Evolutionary conservation across 371 early-diverging fungal species (phyloP), one percentile per base, ranked within the genome.

Genomic region (Syncephalastrum sp.): DNA sequence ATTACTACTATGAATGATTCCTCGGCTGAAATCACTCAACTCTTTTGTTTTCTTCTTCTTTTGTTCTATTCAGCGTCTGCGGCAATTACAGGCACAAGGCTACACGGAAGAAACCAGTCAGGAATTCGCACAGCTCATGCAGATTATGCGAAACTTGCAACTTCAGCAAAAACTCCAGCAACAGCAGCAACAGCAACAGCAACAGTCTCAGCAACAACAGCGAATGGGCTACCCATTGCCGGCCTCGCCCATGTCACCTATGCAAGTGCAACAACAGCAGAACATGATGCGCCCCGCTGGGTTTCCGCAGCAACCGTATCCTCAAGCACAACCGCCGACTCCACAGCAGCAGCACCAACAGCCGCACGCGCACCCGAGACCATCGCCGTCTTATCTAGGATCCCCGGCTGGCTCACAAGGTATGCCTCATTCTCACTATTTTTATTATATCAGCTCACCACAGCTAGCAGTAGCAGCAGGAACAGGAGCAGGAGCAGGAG

Each of bases 41-140:
- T 2, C 27, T 33, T 10, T 33, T 10, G 38, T 0, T 10, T 33
- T 10, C 12, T 33, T 33, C 2, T 8, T 8, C 12, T 33, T 5
- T 2, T 33, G 2, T 2, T 33, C 38, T 33, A 3, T 16, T 21
- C 29, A 70, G 72, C 54, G 69, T 27, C 67, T 64, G 27, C 43
- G 47, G 21, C 55, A 60, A 53, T 52, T 74, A 48, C 65, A 81
- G 57, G 65, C 70, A 4, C 74, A 70, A 41, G 89, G 90, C 15
- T 84, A 82, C 8, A 87, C 79, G 5, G 90, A 88, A 67, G 78
- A 80, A 53, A 86, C 70, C 59, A 81, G 75, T 61, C 68, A 70
- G 21, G 88, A 88, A 56, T 78, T 78, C 56, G 87, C 86, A 42
- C 77, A 82, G 56, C 70, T 86, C 46, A 72, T 84, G 73, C 69